Evolutionary conservation across 345 rosid genomes (phyloP), one percentile per base, ranked within the genome.

Genomic region (Gossypium herbaceum): DNA sequence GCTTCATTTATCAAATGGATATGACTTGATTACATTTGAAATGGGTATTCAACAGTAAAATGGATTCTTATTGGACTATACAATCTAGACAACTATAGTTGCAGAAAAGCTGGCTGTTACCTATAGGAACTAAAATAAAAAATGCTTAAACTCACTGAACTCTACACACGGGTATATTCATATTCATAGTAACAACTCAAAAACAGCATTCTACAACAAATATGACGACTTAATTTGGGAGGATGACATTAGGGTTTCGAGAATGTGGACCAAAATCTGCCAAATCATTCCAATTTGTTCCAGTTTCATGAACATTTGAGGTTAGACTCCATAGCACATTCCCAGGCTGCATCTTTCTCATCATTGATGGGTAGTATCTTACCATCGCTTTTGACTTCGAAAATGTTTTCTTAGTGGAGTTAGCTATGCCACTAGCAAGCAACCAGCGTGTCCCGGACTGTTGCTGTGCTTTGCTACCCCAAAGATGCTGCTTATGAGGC

Each of bases 261-360:
- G 75, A 56, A 73, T 80, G 82, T 22, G 84, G 68, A 74, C 77
- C n/a, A 77, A 75, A 80, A 48, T 66, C 77, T 29, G 58, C 71
- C 60, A 59, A 73, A 58, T 79, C 82, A 41, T 80, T 78, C 81
- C 51, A 75, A 60, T 72, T 75, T 50, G 77, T 68, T 75, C 76
- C 84, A 65, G 63, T 60, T 56, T 71, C 76, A 54, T 20, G 74
- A 57, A 56, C 65, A 56, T 47, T 64, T 3, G 82, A 76, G 73
- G 84, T 87, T 85, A 91, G 86, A 81, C 94, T 88, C 98, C 97
- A 93, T 52, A 90, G 86, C 44, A 72, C 63, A 41, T 85, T 86
- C 60, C 44, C 73, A 4, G 50, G 52, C 60, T 34, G 72, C 74
- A 34, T 59, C 68, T 80, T 81, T 54, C 64, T 78, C 61, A 54